Percentiles rank a stretch among this genome's conserved stretches.
Evolutionary conservation across 2,329 filamentous ascomycete species (phyloP).

Genomic region (Furcasterigmium furcatum): DNA sequence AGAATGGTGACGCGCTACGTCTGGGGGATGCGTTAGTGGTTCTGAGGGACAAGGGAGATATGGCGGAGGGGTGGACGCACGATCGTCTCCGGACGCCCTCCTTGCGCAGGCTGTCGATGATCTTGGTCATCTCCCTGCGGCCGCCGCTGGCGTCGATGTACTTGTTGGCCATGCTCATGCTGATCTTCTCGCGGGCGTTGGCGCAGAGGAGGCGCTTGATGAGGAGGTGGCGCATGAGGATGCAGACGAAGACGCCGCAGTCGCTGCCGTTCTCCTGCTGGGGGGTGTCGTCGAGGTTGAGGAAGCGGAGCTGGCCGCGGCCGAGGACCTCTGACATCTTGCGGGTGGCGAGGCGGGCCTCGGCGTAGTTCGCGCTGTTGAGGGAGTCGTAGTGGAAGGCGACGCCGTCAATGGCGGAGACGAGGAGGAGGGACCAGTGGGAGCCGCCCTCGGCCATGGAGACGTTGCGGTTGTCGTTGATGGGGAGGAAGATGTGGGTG

Average conservation of each 20-base stretch:
- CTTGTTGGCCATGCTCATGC: conserved; percentile 88
- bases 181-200: conserved; percentile 80
- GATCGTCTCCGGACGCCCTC: conserved; percentile 82
- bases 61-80: conserved; percentile 47
- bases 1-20: conserved; percentile 31
- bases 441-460: conserved; percentile 81
- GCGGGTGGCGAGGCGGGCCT: conserved; percentile 66
- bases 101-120: conserved; percentile 82
- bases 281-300: conserved; percentile 80
- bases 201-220: conserved; percentile 78
- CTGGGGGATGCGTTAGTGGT: conserved; percentile 2
- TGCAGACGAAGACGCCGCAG: conserved; percentile 93
- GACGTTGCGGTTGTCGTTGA: conserved; percentile 83
- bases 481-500: conserved; percentile 92
- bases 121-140: conserved; percentile 85
- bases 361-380: conserved; percentile 68
- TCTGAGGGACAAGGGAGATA: neutral
- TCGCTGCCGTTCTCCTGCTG: conserved; percentile 91
- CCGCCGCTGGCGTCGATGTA: conserved; percentile 77
- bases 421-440: conserved; percentile 92
- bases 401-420: conserved; percentile 82
- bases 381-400: conserved; percentile 97
- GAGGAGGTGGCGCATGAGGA: conserved; percentile 92
- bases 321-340: conserved; percentile 69
- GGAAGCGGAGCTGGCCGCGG: conserved; percentile 62